These are phyloP conservation scores for Trichosporon inkin DNA, from an alignment of 1,284 basidiomycete species.

Conservation along the genomic window DNA sequence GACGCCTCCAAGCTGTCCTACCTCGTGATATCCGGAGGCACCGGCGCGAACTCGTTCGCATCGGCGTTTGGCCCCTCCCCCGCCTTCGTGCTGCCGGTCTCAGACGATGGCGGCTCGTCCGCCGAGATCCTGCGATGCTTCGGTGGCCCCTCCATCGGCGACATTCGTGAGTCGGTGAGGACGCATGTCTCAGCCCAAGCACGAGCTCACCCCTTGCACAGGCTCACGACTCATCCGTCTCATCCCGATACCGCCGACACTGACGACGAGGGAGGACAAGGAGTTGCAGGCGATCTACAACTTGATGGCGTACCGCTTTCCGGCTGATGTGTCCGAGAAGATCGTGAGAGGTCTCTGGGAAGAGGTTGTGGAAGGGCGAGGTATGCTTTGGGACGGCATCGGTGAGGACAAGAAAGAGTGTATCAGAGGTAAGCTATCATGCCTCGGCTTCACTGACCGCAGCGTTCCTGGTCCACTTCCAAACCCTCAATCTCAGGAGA, in stretches of 20 bases:
- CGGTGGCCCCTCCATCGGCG: slow-evolving; percentile 52
- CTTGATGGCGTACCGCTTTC: slow-evolving; percentile 76
- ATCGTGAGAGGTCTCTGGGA: slow-evolving; percentile 85
- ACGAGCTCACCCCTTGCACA: slow-evolving; percentile 13
- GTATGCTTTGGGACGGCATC: slow-evolving; percentile 78
- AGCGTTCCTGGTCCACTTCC: slow-evolving; percentile 88
- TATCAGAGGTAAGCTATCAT: slow-evolving; percentile 40
- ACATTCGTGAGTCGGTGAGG: slow-evolving; percentile 49
- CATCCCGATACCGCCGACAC: slow-evolving; percentile 45
- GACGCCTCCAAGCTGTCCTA: slow-evolving; percentile 28
- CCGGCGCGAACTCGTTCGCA: slow-evolving; percentile 55
- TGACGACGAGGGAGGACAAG: slow-evolving; percentile 29
- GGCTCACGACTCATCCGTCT: slow-evolving; percentile 55
- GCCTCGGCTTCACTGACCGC: slow-evolving; percentile 11
- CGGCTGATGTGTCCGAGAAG: slow-evolving; percentile 62
- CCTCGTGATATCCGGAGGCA: slow-evolving; percentile 55
- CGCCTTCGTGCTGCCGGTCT: slow-evolving; percentile 52
- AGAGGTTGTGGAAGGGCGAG: slow-evolving; percentile 86
- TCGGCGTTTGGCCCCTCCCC: slow-evolving; percentile 53
- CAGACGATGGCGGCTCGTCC: slow-evolving; percentile 55
- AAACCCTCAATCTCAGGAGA: slow-evolving; percentile 75
- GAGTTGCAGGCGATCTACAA: slow-evolving; percentile 61
- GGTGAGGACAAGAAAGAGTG: slow-evolving; percentile 84
- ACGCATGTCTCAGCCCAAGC: neutral
- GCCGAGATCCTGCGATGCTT: slow-evolving; percentile 53